Percentiles rank a stretch among this genome's conserved stretches.
These are phyloP conservation scores for Aspergillus niger DNA, from an alignment of 2,329 filamentous ascomycete species.

Conservation along the genomic window DNA sequence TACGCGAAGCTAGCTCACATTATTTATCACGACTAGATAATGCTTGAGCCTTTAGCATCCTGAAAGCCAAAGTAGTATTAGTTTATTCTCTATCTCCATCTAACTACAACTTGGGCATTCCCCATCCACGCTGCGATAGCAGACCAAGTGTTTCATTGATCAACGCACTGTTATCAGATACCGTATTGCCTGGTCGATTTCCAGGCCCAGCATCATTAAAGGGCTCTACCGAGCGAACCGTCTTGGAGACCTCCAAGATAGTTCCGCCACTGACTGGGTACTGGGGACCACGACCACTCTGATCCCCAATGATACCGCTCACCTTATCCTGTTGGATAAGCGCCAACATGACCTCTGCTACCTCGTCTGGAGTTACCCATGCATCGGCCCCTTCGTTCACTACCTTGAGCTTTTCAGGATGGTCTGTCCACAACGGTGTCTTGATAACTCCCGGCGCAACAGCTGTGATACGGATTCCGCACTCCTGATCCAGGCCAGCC, in stretches of 20 bases:
- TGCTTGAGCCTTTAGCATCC: too few relatives aligned
- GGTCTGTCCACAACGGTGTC: slow-evolving; percentile 63
- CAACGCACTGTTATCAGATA: slow-evolving; percentile 44
- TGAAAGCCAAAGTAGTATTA: too few relatives aligned
- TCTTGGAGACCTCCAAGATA: slow-evolving; percentile 59
- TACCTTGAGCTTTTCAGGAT: slow-evolving; percentile 61
- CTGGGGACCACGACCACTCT: slow-evolving; percentile 30
- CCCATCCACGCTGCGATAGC: slow-evolving; percentile 54
- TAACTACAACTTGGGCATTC: slow-evolving; percentile 36
- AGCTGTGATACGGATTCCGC: slow-evolving; percentile 60
- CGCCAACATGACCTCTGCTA: slow-evolving; percentile 60
- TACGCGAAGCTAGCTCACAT: too few relatives aligned
- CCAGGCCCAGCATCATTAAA: slow-evolving; percentile 58
- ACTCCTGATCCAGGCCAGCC: slow-evolving; percentile 48
- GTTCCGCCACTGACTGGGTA: slow-evolving; percentile 51
- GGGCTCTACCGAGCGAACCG: slow-evolving; percentile 53
- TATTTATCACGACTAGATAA: too few relatives aligned
- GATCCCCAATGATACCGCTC: slow-evolving; percentile 38
- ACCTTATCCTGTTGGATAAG: slow-evolving; percentile 54
- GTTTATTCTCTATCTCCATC: background rate
- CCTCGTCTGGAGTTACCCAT: slow-evolving; percentile 64
- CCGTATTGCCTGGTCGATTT: slow-evolving; percentile 49
- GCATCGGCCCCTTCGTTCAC: slow-evolving; percentile 51
- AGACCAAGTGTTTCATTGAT: slow-evolving; percentile 54
- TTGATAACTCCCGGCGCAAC: slow-evolving; percentile 64